phyloP scores from a whole-genome alignment of 768 basidiomycete genomes.

The Tylopilus intermedius region DNA sequence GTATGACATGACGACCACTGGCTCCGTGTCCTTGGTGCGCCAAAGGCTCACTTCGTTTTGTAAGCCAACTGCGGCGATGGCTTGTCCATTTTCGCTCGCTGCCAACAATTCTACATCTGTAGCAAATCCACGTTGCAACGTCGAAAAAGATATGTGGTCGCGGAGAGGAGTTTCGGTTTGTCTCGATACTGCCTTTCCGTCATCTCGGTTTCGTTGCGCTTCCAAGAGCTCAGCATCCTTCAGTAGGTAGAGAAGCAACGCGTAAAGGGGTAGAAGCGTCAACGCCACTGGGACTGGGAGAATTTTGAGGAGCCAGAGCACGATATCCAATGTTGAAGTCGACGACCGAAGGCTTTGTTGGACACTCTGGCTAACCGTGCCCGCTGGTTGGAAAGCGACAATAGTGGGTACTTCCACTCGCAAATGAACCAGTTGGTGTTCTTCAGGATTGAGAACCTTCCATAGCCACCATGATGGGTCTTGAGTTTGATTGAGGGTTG shows the following conservation, averaged over 20 bases:
- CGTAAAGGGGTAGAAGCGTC: slow-evolving; percentile 71
- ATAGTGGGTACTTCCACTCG: slow-evolving; percentile 78
- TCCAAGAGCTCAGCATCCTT: slow-evolving; percentile 90
- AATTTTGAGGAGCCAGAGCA: slow-evolving; percentile 77
- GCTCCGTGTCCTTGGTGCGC: slow-evolving; percentile 42
- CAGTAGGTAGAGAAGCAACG: slow-evolving; percentile 76
- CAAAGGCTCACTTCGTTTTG: slow-evolving; percentile 76
- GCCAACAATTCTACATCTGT: slow-evolving; percentile 83
- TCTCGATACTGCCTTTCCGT: slow-evolving; percentile 34
- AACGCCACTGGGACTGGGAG: slow-evolving; percentile 78
- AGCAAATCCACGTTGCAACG: slow-evolving; percentile 74
- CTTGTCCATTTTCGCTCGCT: slow-evolving; percentile 58
- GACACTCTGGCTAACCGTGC: slow-evolving; percentile 21
- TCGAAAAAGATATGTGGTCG: slow-evolving; percentile 51
- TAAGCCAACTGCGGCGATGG: slow-evolving; percentile 67
- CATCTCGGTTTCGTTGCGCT: slow-evolving; percentile 65
- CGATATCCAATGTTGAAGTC: slow-evolving; percentile 46
- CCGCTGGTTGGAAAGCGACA: slow-evolving; percentile 55
- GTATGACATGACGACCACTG: slow-evolving; percentile 44
- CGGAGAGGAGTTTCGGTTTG: slow-evolving; percentile 32
- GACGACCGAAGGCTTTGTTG: slow-evolving; percentile 40
- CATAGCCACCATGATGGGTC: slow-evolving; percentile 67
- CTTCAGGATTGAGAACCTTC: slow-evolving; percentile 69
- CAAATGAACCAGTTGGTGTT: slow-evolving; percentile 64
- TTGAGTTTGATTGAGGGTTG: slow-evolving; percentile 28